A percentile compares a stretch with the other conserved stretches of the same genome.
phyloP scores from a whole-genome alignment of 192 early-diverging fungal genomes.

The Coemansia sp. region DNA sequence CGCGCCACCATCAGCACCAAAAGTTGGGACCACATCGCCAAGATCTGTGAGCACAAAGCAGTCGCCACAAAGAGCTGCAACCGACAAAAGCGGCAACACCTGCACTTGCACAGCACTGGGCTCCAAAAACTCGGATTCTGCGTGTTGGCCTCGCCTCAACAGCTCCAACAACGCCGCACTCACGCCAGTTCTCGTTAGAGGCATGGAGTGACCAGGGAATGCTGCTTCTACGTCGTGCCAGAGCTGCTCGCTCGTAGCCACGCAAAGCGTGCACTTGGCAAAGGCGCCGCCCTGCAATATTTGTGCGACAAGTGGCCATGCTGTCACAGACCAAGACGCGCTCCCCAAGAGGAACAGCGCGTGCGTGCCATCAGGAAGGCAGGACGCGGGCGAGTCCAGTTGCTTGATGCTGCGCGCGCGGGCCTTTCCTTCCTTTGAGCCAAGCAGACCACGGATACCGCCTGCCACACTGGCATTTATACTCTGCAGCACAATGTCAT shows the following conservation, averaged over 20 bases:
- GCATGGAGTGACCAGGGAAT: constrained; percentile 7
- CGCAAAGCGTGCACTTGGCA: constrained; percentile 31
- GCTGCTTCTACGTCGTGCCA: constrained; percentile 30
- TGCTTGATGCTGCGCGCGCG: constrained; percentile 25
- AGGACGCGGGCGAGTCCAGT: constrained; percentile 3
- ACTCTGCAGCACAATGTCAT: constrained; percentile 23
- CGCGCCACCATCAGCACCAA: background rate
- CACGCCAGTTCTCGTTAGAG: constrained; percentile 13
- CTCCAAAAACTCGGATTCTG: background rate
- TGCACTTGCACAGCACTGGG: constrained; percentile 9
- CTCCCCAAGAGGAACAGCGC: constrained; percentile 34
- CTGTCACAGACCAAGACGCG: constrained; percentile 21
- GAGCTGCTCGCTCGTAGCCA: constrained; percentile 21
- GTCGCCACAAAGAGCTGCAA: constrained; percentile 10
- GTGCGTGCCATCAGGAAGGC: constrained; percentile 30
- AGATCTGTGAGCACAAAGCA: constrained; percentile 31
- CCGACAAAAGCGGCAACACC: constrained; percentile 9
- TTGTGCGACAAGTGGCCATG: constrained; percentile 20
- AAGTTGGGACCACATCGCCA: background rate
- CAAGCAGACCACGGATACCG: constrained; percentile 29
- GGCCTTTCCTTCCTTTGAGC: background rate
- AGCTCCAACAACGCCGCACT: constrained; percentile 4
- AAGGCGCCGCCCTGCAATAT: background rate
- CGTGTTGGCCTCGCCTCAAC: constrained; percentile 8
- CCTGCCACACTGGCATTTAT: constrained; percentile 17